phyloP scores from a whole-genome alignment of 805 yeast genomes.

The Jamesozyma hellenica region DNA sequence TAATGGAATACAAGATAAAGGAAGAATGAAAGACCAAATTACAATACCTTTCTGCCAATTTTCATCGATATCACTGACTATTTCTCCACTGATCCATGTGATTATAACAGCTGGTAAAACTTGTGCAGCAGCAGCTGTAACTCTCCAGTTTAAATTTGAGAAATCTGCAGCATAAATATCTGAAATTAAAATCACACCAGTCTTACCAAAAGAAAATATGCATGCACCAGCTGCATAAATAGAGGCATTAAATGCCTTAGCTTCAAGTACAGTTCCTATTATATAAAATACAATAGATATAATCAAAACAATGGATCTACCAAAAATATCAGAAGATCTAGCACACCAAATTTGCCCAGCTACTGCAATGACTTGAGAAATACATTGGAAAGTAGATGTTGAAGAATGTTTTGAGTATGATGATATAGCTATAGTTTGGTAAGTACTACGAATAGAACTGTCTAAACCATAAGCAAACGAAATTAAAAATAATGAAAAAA shows the following conservation, averaged over 20 bases:
- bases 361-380: conserved; percentile 45
- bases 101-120: conserved; percentile 59
- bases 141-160: conserved; percentile 56
- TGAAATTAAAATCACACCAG: conserved; percentile 45
- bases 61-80: conserved; percentile 30
- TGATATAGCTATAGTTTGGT: conserved; percentile 40
- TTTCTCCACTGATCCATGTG: conserved; percentile 58
- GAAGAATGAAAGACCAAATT: conserved; percentile 51
- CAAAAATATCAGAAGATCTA: conserved; percentile 44
- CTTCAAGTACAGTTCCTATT: conserved; percentile 45
- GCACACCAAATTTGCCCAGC: conserved; percentile 49
- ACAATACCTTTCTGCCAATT: conserved; percentile 49
- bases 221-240: conserved; percentile 48
- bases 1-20: conserved; percentile 41
- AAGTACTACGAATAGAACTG: conserved; percentile 35
- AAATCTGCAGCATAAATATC: conserved; percentile 51
- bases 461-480: conserved; percentile 54
- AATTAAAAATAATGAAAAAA: conserved; percentile 40
- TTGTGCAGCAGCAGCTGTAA: conserved; percentile 48
- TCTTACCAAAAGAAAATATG: conserved; percentile 38
- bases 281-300: conserved; percentile 38
- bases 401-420: conserved; percentile 41
- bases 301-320: conserved; percentile 39
- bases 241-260: conserved; percentile 40
- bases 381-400: conserved; percentile 41